Percentiles rank a stretch among this genome's conserved stretches.
phyloP scores from a whole-genome alignment of 176 grass and related monocot species.

The Cymbopogon citratus region DNA sequence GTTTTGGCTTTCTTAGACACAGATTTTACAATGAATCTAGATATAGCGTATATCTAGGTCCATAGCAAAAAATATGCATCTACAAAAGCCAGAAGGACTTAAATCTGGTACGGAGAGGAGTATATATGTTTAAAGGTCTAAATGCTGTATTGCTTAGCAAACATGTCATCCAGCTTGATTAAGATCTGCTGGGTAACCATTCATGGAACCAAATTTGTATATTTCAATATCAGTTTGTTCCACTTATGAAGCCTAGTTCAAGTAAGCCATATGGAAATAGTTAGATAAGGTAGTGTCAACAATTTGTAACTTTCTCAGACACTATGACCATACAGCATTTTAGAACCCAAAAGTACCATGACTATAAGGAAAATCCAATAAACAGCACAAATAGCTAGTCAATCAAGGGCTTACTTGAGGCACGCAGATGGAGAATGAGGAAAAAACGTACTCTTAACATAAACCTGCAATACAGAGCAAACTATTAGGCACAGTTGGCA shows the following conservation, averaged over 20 bases:
- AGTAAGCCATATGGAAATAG: not conserved
- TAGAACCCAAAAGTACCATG: not conserved
- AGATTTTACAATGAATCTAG: not conserved
- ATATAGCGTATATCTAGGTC: not conserved
- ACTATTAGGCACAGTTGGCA: not conserved
- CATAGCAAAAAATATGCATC: not conserved
- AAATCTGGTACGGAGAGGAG: not conserved
- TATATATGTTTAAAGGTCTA: not conserved
- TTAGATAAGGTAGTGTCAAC: not conserved
- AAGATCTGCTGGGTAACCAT: not conserved
- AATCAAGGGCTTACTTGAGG: constrained; percentile 71
- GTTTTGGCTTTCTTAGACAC: not conserved
- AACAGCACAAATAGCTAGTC: not conserved
- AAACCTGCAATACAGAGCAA: constrained; percentile 43
- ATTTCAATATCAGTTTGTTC: not conserved
- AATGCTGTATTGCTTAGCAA: not conserved
- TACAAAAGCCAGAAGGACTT: not conserved
- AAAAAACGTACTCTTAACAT: constrained; percentile 87
- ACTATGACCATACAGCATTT: too few relatives aligned
- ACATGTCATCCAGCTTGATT: not conserved
- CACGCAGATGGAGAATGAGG: constrained; percentile 75
- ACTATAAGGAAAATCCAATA: not conserved
- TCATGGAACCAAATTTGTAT: not conserved
- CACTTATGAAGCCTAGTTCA: not conserved
- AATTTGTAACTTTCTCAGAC: not conserved